Evolutionary conservation across 352 stramenopile genomes (phyloP), one percentile per base, ranked within the genome.

Genomic region (Globisporangium cystogenes): DNA sequence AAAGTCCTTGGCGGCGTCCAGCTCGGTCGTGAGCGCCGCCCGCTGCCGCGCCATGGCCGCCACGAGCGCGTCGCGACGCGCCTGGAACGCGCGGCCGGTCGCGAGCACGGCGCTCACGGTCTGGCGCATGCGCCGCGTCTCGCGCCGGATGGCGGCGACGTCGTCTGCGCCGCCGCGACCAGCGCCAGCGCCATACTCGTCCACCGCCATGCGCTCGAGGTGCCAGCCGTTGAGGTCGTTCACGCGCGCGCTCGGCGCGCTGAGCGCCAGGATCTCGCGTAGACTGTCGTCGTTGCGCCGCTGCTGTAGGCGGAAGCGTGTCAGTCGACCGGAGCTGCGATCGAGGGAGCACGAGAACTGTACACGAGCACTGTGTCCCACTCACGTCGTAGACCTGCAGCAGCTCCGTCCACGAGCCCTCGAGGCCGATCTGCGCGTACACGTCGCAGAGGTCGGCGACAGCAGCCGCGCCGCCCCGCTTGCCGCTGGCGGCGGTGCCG

Each of bases 201-300:
- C 78, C 29, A 90, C 77, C 0, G 82, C 82, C 78, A 92, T 92
- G 42, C 82, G 82, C 64, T 92, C 82, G 46, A 92, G 53, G 62
- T 90, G 76, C 82, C 82, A 92, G 16, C 73, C 73, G 16, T 76
- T 88, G 12, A 92, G 59, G 24, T 84, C 76, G 29, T 74, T 74
- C 50, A 92, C 64, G 16, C 82, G 70, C 45, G 68, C 68, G 3
- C 49, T 73, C 0, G 82, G 82, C 10, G 69, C 72, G 42, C 76
- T 89, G 35, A 92, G 59, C 55, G 86, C 73, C 27, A 92, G 56
- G 55, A 92, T 92, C 61, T 92, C 82, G 7, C 64, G 59, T 31
- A 87, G 64, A 47, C 87, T 90, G 55, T 90, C 77, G 27, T 87
- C 71, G 55, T 89, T 92, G 26, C 70, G 70, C 26, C 82, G 78